A percentile compares a stretch with the other conserved stretches of the same genome.
phyloP scores from a whole-genome alignment of 306 rosid genomes.

The Fragaria ananassa region DNA sequence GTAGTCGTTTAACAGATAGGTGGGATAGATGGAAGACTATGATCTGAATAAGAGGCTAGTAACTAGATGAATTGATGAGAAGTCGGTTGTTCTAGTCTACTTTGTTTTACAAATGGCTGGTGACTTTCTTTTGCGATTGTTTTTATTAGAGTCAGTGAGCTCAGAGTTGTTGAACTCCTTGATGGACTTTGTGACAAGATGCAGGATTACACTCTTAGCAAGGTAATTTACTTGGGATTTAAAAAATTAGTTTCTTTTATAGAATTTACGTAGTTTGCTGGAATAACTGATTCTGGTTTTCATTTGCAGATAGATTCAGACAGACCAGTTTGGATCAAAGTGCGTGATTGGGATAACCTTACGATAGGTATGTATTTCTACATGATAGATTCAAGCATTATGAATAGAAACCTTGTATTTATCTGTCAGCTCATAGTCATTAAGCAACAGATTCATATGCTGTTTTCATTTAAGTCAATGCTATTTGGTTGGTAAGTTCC shows the following conservation, averaged over 20 bases:
- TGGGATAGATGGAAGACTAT: not conserved
- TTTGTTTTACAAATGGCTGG: not conserved
- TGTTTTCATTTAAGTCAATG: not conserved
- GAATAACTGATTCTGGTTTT: conserved; percentile 13
- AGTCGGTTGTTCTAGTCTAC: not conserved
- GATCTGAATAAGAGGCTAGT: not conserved
- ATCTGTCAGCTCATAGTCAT: not conserved
- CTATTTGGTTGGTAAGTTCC: not conserved
- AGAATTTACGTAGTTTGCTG: not conserved
- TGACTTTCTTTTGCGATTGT: conserved; percentile 17
- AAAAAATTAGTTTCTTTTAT: not conserved
- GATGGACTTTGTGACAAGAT: conserved; percentile 94
- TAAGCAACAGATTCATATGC: not conserved
- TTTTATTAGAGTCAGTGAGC: conserved; percentile 69
- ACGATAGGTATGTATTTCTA: conserved; percentile 45
- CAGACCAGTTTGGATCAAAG: conserved; percentile 65
- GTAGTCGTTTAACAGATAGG: not conserved
- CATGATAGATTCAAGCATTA: not conserved
- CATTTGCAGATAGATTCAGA: conserved; percentile 49
- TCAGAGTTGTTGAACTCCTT: conserved; percentile 87
- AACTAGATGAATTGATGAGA: not conserved
- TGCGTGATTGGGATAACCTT: conserved; percentile 72
- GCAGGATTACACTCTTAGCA: conserved; percentile 77
- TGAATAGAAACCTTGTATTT: no score
- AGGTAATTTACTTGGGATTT: conserved; percentile 38